Evolutionary conservation across 495 filamentous ascomycete genomes (phyloP).

Genomic region (Penicillium dipodomyicola): DNA sequence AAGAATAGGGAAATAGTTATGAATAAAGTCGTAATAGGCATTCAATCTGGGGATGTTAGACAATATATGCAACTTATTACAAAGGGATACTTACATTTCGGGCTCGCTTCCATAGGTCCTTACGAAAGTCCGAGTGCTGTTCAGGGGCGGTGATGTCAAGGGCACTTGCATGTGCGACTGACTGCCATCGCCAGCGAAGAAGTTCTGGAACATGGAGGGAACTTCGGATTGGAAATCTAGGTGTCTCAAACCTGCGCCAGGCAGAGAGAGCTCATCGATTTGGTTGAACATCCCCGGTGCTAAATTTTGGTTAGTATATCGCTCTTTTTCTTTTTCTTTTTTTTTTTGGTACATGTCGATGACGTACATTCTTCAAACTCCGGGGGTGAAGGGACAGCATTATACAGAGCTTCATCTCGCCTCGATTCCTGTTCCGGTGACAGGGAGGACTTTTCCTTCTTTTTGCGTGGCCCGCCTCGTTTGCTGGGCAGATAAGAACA

Average conservation of each 20-base stretch:
- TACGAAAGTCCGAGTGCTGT: constrained; percentile 30
- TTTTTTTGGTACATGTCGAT: not conserved
- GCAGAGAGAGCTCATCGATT: constrained; percentile 45
- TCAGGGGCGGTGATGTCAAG: constrained; percentile 33
- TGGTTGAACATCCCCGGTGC: constrained; percentile 41
- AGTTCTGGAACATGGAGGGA: constrained; percentile 38
- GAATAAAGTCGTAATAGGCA: constrained; percentile 60
- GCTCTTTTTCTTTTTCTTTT: not conserved
- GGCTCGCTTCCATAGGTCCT: constrained; percentile 44
- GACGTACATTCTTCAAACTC: constrained; percentile 41
- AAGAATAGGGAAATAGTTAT: constrained; percentile 58
- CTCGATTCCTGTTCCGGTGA: constrained; percentile 24
- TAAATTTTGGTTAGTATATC: constrained; percentile 18
- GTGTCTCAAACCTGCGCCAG: constrained; percentile 43
- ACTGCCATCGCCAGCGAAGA: constrained; percentile 30
- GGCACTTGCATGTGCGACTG: constrained; percentile 34
- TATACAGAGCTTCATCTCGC: constrained; percentile 26
- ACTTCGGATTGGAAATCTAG: constrained; percentile 41
- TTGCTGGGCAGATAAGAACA: constrained; percentile 58
- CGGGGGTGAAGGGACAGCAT: constrained; percentile 21
- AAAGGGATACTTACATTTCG: constrained; percentile 36
- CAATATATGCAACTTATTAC: not conserved
- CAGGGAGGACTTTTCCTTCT: constrained; percentile 35
- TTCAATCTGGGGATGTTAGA: constrained; percentile 47
- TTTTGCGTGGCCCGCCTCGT: constrained; percentile 54